phyloP scores from a whole-genome alignment of 257 asterid species.

The Lithospermum erythrorhizon region DNA sequence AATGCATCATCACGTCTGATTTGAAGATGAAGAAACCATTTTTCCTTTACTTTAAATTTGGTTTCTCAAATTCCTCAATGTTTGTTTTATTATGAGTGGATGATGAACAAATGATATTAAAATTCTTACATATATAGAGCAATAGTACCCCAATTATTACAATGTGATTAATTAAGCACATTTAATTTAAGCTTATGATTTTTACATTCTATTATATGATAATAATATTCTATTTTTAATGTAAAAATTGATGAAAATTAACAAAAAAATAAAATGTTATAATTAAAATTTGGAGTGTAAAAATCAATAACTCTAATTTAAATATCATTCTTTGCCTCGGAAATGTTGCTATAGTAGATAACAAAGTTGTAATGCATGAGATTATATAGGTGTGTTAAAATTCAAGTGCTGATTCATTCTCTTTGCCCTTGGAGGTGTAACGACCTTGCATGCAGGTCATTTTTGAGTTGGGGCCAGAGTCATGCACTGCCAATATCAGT shows the following conservation, averaged over 20 bases:
- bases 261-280: no score
- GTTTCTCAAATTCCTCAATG: conserved; percentile 1
- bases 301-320: no score
- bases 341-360: neutral
- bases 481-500: no score
- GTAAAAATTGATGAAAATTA: no score
- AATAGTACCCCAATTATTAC: conserved; percentile 5
- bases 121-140: conserved; percentile 5
- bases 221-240: no score
- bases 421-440: no score
- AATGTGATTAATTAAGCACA: conserved; percentile 10
- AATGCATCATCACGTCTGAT: no score
- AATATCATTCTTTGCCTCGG: conserved; percentile 7
- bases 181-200: no score
- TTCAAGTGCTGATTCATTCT: neutral
- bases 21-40: conserved; percentile 23
- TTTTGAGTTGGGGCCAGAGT: no score
- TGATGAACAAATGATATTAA: neutral
- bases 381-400: neutral
- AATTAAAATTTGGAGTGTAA: no score
- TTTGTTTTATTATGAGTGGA: neutral
- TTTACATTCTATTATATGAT: no score
- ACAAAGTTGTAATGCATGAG: neutral
- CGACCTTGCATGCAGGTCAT: no score
- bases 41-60: neutral